Conservation (phyloP, 768 basidiomycete genomes). For the Lepiota brunneoincarnata region DNA sequence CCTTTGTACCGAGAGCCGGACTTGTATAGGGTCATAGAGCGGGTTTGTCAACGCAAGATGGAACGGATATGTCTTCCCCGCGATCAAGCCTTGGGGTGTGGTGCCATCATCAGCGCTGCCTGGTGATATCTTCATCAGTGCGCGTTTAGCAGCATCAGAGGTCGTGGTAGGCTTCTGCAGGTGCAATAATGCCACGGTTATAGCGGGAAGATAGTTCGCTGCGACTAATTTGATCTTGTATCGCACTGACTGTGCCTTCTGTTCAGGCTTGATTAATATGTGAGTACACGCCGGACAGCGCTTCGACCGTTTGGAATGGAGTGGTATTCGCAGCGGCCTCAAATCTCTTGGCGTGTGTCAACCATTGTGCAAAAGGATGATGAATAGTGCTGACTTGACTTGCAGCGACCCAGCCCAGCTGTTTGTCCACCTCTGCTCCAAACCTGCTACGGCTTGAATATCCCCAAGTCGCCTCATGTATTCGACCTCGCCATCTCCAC, state of each 20-base stretch:
- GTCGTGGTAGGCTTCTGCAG: constrained; percentile 35
- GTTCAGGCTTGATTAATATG: constrained; percentile 97
- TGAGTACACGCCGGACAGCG: constrained; percentile 93
- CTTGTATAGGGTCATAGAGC: constrained; percentile 91
- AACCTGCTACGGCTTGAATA: constrained; percentile 57
- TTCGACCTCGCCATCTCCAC: constrained; percentile 69
- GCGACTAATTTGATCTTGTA: constrained; percentile 99
- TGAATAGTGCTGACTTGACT: constrained; percentile 47
- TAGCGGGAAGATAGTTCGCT: constrained; percentile 88
- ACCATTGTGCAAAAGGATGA: background rate
- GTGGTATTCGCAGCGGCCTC: constrained; percentile 84
- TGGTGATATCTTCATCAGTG: constrained; percentile 36
- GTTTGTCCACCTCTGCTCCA: constrained; percentile 79
- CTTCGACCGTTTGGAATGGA: constrained; percentile 93
- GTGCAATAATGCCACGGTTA: constrained; percentile 70
- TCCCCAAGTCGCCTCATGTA: constrained; percentile 63
- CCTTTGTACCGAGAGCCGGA: constrained; percentile 79
- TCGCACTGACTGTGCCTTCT: constrained; percentile 90
- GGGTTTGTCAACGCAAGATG: constrained; percentile 93
- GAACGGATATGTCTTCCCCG: constrained; percentile 83
- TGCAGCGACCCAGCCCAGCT: constrained; percentile 75
- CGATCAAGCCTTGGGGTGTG: constrained; percentile 47
- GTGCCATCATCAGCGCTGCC: constrained; percentile 38
- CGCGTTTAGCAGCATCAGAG: constrained; percentile 38
- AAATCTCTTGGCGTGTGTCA: constrained; percentile 56